Base-by-base conservation (phyloP, 768 basidiomycete genomes). In the Amanita rubescens region DNA sequence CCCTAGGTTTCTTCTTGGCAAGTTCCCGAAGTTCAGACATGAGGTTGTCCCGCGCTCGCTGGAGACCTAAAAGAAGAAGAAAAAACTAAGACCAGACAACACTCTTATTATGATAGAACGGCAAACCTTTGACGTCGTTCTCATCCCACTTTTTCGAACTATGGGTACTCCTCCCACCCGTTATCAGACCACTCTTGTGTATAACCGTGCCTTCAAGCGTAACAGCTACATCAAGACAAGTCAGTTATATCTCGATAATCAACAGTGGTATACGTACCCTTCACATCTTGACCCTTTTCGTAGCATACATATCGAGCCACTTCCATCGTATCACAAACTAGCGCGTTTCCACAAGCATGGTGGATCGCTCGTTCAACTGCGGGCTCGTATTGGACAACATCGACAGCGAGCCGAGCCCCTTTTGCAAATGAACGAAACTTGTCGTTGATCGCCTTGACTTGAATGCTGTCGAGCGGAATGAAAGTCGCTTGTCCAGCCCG, bases 391-490 rank as follows among this genome's bases (percentile, higher is more conserved):
- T 87, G 79, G 51, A 94, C 87, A 19, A 92, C 83, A 60, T 94
- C 91, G 24, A 94, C 85, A 5, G 91, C 92, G 6, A 94, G 74
- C 41, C 91, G 74, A 3, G 90, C 88, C 0, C 90, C 90, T 60
- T 92, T 90, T 2, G 87, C 90, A 63, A 94, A 91, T 5, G 87
- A 85, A 20, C 96, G 85, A 70, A 90, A 93, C 66, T 93, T 94
- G 71, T 98, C 96, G 58, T 94, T 93, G 58, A 93, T 77, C 1
- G 93, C 85, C 66, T 95, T 97, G 32, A 87, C 87, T 63, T 93
- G 90, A 59, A 98, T 95, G 8, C 93, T 94, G 66, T 98, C 95
- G n/a, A 99, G 84, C 0, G 96, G 96, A 43, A 99, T 88, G 72
- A 98, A 98, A 0, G 96, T 99, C 11, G 95, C 95, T 69, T 94